Evolutionary conservation across 2,329 filamentous ascomycete genomes (phyloP), one percentile per base, ranked within the genome.

Genomic region (Colletotrichum kahawae): DNA sequence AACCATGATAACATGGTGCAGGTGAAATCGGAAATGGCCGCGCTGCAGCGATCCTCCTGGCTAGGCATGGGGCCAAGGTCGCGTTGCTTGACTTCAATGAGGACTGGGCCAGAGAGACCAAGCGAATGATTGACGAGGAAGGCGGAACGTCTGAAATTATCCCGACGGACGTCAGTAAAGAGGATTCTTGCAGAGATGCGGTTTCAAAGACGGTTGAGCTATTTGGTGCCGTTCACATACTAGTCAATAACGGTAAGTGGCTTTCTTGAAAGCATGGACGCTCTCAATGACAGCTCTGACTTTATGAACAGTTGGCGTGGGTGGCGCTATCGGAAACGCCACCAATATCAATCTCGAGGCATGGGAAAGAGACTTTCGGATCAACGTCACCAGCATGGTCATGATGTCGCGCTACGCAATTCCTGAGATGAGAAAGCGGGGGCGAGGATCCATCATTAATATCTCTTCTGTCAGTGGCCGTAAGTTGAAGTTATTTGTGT

Each of bases 341-440:
- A 60, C 57, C 8, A 60, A 27, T 14, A 60, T 60, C 9, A 78
- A 83, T 60, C 63, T 84, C 7, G 76, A 74, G 2, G 79, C 78
- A 2, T 84, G 81, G 81, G 80, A 82, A 21, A 69, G 78, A 8
- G 82, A 81, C 59, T 77, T 84, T 13, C 74, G 78, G 83, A 71
- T 93, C 62, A 94, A 94, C 78, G 90, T 94, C 5, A 88, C 87
- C 6, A 92, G 89, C 78, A 93, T 93, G 92, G 88, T 93, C 34
- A 84, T 89, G 70, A 93, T 93, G 90, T 84, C 85, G 21, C 92
- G 92, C 78, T 89, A 90, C 77, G 88, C 88, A 0, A 88, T 94
- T 34, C 92, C 92, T 0, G 88, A 84, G 4, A 93, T 93, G 92
- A 76, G 79, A 4, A 83, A 82, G 65, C 75, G 77, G 29, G 79